phyloP scores from a whole-genome alignment of 495 filamentous ascomycete species.

The Trichocladium uniseriatum region DNA sequence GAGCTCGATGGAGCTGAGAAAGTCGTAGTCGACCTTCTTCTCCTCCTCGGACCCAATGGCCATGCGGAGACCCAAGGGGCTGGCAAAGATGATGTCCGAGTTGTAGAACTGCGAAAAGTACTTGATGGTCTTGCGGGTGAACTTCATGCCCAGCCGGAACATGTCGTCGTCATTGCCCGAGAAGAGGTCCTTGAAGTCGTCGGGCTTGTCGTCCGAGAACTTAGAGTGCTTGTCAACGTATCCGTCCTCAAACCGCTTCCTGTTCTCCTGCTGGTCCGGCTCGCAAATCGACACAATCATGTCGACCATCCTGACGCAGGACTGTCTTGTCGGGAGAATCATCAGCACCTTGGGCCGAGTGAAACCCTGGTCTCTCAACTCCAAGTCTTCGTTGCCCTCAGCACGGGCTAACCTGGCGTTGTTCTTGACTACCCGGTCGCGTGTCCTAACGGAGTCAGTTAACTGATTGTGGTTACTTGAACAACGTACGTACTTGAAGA shows the following conservation, averaged over 20 bases:
- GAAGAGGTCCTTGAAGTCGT: conserved; percentile 85
- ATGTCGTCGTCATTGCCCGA: conserved; percentile 92
- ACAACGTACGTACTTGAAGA: conserved; percentile 73
- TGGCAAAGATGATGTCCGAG: conserved; percentile 88
- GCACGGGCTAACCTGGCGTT: conserved; percentile 60
- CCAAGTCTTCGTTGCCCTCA: conserved; percentile 50
- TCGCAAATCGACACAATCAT: conserved; percentile 61
- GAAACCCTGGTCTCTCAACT: conserved; percentile 89
- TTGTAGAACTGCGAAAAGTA: conserved; percentile 94
- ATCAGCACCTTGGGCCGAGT: conserved; percentile 89
- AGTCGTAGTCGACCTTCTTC: conserved; percentile 79
- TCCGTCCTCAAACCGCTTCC: conserved; percentile 76
- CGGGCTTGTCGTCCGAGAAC: conserved; percentile 65
- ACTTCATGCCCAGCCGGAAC: conserved; percentile 88
- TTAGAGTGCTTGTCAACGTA: conserved; percentile 59
- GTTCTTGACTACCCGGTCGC: conserved; percentile 86
- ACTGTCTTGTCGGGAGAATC: conserved; percentile 76
- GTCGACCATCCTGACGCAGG: conserved; percentile 68
- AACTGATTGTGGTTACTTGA: too few species aligned
- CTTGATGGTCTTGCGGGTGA: conserved; percentile 90
- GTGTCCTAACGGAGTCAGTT: conserved; percentile 55
- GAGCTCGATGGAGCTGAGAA: conserved; percentile 84
- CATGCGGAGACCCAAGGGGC: conserved; percentile 79
- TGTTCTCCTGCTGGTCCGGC: conserved; percentile 90
- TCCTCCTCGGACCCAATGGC: conserved; percentile 68